Conservation (phyloP, 306 rosid species). For the Glycine soja region DNA sequence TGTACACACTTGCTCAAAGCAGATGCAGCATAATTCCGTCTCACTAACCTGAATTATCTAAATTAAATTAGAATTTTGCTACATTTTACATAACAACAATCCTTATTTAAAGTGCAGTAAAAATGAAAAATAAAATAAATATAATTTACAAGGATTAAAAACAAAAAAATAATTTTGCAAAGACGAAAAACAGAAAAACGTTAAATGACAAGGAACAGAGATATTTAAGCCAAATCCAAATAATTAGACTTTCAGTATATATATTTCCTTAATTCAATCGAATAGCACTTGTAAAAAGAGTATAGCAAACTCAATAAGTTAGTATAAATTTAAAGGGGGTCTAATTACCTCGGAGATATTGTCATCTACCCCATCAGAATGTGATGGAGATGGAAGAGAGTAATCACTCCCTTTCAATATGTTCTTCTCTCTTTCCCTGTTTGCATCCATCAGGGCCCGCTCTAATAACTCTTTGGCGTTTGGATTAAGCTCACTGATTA, state of each 20-base stretch:
- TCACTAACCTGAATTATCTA: slow-evolving; percentile 76
- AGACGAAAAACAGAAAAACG: too few relatives aligned
- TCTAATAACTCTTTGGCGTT: slow-evolving; percentile 86
- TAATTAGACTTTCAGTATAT: neutral
- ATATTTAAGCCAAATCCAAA: neutral
- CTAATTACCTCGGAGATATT: slow-evolving; percentile 75
- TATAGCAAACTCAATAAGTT: slow-evolving; percentile 13
- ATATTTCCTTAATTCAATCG: neutral
- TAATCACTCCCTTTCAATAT: slow-evolving; percentile 72
- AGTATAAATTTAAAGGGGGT: slow-evolving; percentile 6
- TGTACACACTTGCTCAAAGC: slow-evolving; percentile 91
- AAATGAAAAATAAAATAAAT: too few relatives aligned
- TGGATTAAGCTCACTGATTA: slow-evolving; percentile 83
- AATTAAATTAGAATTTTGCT: neutral
- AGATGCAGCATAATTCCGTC: slow-evolving; percentile 85
- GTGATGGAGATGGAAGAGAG: slow-evolving; percentile 72
- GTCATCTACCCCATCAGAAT: slow-evolving; percentile 69
- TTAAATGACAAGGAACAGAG: too few relatives aligned
- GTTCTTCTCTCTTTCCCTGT: slow-evolving; percentile 84
- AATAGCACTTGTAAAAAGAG: slow-evolving; percentile 6
- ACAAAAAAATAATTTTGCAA: too few relatives aligned
- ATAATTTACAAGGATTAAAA: too few relatives aligned
- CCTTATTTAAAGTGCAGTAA: too few relatives aligned
- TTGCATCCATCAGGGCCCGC: slow-evolving; percentile 87
- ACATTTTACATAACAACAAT: neutral